A percentile compares a stretch with the other conserved stretches of the same genome.
Evolutionary conservation across 2,329 filamentous ascomycete species (phyloP).

Genomic region (Trichoderma brevicompactum): DNA sequence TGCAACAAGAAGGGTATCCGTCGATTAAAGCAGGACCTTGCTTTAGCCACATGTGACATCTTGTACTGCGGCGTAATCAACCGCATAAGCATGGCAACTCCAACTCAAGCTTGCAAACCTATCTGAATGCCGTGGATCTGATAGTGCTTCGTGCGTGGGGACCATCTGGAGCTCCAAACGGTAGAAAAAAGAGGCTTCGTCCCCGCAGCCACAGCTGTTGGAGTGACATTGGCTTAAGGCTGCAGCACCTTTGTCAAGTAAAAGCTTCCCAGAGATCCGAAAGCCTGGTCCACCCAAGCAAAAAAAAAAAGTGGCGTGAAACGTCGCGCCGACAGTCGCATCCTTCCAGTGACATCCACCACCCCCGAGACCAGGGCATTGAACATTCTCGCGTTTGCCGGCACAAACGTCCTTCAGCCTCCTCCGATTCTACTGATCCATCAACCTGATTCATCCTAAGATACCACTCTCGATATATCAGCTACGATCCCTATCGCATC

Average conservation of each 20-base stretch:
- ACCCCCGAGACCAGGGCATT: not conserved
- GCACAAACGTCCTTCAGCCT: not conserved
- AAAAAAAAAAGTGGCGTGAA: constrained; percentile 22
- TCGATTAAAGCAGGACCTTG: no score
- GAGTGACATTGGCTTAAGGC: constrained; percentile 11
- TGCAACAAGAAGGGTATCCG: not conserved
- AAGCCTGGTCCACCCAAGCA: not conserved
- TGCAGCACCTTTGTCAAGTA: not conserved
- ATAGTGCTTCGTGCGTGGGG: no score
- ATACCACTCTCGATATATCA: not conserved
- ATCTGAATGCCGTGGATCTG: no score
- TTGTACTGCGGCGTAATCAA: no score
- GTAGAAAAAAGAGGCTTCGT: not conserved
- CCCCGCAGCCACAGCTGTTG: not conserved
- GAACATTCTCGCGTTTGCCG: constrained; percentile 1
- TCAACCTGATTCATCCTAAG: not conserved
- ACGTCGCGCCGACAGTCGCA: constrained; percentile 2
- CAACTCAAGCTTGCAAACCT: no score
- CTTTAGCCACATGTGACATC: no score
- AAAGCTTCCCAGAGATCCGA: not conserved
- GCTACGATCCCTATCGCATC: not conserved
- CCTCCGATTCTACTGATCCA: not conserved
- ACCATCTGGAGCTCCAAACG: no score
- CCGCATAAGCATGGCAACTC: no score
- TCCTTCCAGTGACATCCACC: constrained; percentile 20